Evolutionary conservation across 2,329 filamentous ascomycete species (phyloP).

Genomic region (Colletotrichum karsti): DNA sequence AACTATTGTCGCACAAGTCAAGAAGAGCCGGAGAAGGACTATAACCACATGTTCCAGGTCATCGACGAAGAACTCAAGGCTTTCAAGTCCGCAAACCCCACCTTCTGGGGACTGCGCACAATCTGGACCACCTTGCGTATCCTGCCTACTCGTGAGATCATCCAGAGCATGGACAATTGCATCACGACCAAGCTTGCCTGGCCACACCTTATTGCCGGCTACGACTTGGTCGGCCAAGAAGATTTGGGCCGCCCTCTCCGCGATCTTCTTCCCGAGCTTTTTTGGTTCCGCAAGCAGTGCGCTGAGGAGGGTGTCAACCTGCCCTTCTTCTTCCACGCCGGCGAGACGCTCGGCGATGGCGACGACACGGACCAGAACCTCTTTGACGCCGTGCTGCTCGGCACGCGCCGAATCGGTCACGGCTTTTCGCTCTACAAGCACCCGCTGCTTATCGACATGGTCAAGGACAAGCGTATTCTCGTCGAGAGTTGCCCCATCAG

Average conservation of each 20-base stretch:
- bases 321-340: conserved; percentile 90
- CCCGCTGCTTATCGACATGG: conserved; percentile 80
- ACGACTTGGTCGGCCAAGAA: conserved; percentile 87
- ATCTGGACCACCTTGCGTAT: conserved; percentile 79
- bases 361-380: conserved; percentile 60
- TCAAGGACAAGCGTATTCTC: conserved; percentile 82
- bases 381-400: conserved; percentile 82
- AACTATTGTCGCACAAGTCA: conserved; percentile 68
- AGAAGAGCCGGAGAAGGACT: conserved; percentile 69
- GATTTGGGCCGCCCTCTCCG: conserved; percentile 74
- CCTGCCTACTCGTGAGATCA: conserved; percentile 69
- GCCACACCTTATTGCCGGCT: conserved; percentile 79
- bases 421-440: conserved; percentile 85
- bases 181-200: conserved; percentile 78
- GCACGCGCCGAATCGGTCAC: conserved; percentile 83
- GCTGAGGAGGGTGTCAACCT: conserved; percentile 76
- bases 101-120: conserved; percentile 80
- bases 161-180: conserved; percentile 82
- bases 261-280: conserved; percentile 78
- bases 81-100: conserved; percentile 71
- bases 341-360: conserved; percentile 72
- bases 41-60: conserved; percentile 70
- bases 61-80: conserved; percentile 77
- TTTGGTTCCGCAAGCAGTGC: conserved; percentile 87
- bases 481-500: conserved; percentile 85